Base-by-base conservation (phyloP, 345 rosid species). In the Excoecaria agallocha region DNA sequence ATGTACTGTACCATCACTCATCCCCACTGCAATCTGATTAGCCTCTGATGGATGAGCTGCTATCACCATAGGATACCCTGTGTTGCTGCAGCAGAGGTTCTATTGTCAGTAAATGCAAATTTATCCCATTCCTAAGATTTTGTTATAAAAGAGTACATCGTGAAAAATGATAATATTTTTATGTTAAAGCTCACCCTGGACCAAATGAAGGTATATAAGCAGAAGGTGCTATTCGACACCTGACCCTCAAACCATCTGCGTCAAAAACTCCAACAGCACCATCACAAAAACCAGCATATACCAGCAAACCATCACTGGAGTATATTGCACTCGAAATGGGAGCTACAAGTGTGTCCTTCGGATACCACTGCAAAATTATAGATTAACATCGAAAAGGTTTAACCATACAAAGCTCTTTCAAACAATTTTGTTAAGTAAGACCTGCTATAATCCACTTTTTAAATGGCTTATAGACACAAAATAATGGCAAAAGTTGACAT, bases 41-140 rank as follows among this genome's bases (percentile, higher is more conserved):
- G 84, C 83, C 71, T 87, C 90, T 12, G 84, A 79, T 8, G 92
- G 94, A 76, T 91, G 92, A 43, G 91, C 85, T 0, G 89, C 89
- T 66, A 91, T 75, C 37, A 88, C 91, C 59, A 81, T 50, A 1
- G 94, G 89, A 67, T 85, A 83, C 7, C 57, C 66, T 2, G 64
- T 39, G 49, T 59, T 79, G 80, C 81, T 74, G 74, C 80, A 74
- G 76, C 78, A 68, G 56, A 45, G 35, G 22, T 39, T 39, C 51
- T 25, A 45, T 38, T 10, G 8, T 72, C 10, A 46, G 25, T 30
- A 15, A 41, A 66, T 22, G 13, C 24, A 8, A 39, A 46, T 8
- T 3, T 17, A 3, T 8, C 67, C 12, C n/a, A 12, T 12, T 55
- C 56, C 59, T 30, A n/a, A 69, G 8, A 69, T 43, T n/a, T 54